phyloP scores from a whole-genome alignment of 352 stramenopile species.

The Phytophthora pinifolia region DNA sequence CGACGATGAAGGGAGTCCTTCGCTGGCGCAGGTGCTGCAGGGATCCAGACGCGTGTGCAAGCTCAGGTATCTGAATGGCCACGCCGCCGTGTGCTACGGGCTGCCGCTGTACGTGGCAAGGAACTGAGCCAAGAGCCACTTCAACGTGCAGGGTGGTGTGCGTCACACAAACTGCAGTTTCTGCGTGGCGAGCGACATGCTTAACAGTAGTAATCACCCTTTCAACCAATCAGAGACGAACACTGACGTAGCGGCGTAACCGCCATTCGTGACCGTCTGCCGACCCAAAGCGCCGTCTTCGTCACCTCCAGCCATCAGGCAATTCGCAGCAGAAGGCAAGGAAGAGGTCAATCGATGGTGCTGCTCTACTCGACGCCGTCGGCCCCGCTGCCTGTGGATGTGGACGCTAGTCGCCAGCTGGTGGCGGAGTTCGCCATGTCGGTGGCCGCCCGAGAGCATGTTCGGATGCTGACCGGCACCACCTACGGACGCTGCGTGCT shows the following conservation, averaged over 20 bases:
- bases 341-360: slow-evolving; percentile 29
- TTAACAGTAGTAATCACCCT: slow-evolving; percentile 22
- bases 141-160: slow-evolving; percentile 22
- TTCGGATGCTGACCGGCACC: slow-evolving; percentile 28
- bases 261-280: slow-evolving; percentile 23
- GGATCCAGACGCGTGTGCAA: slow-evolving; percentile 89
- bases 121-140: slow-evolving; percentile 17
- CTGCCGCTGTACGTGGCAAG: slow-evolving; percentile 69
- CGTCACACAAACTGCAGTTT: slow-evolving; percentile 25
- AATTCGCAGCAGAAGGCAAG: slow-evolving; percentile 8
- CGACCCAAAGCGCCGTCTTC: slow-evolving; percentile 15
- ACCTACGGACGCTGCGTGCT: slow-evolving; percentile 77
- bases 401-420: slow-evolving; percentile 29
- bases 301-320: slow-evolving; percentile 19
- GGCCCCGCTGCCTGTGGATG: slow-evolving; percentile 30
- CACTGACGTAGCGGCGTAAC: slow-evolving; percentile 36
- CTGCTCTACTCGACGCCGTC: slow-evolving; percentile 32
- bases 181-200: slow-evolving; percentile 12
- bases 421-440: slow-evolving; percentile 26
- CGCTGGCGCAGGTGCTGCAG: slow-evolving; percentile 73
- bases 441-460: slow-evolving; percentile 29
- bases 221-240: slow-evolving; percentile 23
- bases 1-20: slow-evolving; percentile 24
- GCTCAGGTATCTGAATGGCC: slow-evolving; percentile 93
- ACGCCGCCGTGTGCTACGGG: slow-evolving; percentile 95